phyloP scores from a whole-genome alignment of 106 monocot species.

The Allium cepa region DNA sequence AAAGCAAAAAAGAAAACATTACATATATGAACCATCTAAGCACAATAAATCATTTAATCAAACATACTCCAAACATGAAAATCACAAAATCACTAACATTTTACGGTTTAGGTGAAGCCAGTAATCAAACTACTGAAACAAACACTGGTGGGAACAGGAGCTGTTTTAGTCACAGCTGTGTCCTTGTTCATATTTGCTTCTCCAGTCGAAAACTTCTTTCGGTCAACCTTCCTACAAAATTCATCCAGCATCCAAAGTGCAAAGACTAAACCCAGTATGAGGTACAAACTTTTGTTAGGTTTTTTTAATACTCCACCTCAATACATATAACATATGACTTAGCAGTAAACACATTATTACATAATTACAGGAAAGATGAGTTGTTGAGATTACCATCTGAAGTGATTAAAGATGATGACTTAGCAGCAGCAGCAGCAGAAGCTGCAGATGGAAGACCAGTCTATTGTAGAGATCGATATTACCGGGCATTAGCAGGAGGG shows the following conservation, averaged over 20 bases:
- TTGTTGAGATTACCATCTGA: constrained; percentile 43
- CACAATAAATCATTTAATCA: no score
- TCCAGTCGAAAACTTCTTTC: constrained; percentile 35
- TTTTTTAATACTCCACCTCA: no score
- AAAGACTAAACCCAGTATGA: constrained; percentile 28
- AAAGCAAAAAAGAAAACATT: no score
- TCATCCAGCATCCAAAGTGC: constrained; percentile 12
- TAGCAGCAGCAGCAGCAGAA: constrained; percentile 58
- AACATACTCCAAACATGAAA: no score
- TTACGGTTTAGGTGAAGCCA: constrained; percentile 38
- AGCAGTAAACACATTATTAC: no score
- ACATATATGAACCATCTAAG: no score
- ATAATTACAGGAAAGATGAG: constrained; percentile 32
- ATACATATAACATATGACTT: no score
- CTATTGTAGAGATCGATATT: constrained; percentile 47
- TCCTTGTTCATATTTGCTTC: constrained; percentile 47
- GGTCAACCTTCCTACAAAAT: constrained; percentile 25
- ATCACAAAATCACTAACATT: background rate
- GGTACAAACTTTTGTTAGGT: constrained; percentile 9
- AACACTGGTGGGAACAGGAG: constrained; percentile 53
- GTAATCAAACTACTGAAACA: constrained; percentile 58
- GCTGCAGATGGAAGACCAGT: constrained; percentile 64
- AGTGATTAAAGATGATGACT: constrained; percentile 42
- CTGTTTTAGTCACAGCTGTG: constrained; percentile 30
- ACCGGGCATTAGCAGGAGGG: constrained; percentile 59